Evolutionary conservation across 2,329 filamentous ascomycete species (phyloP), one percentile per base, ranked within the genome.

Genomic region (Scedosporium boydii): DNA sequence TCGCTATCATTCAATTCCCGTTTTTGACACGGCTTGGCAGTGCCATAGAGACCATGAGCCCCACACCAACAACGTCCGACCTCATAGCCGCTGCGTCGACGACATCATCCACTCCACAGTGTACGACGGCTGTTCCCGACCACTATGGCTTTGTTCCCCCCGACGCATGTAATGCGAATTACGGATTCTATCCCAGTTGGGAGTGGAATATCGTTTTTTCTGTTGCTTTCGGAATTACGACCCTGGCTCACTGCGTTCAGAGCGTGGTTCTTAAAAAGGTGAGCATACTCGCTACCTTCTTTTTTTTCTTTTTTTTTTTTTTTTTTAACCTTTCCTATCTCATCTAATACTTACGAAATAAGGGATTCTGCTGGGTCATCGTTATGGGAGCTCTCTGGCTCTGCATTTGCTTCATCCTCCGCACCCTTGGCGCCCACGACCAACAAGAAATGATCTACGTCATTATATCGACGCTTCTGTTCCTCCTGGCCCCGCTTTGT

Each of bases 381-480:
- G 65, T 70, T 58, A 72, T 72, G 71, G 70, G 68, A 9, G 65
- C 68, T 41, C 63, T 67, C 12, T 73, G 70, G 71, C 71, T 72
- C 61, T 70, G 67, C 5, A 38, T 69, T 46, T 70, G 69, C 26
- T 72, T 72, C 61, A 29, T 66, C 7, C 69, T 72, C 58, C 69
- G 70, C 12, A 63, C 69, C 1, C 46, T 69, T 6, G 71, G 70
- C 62, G 67, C 69, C n/a, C 67, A 63, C 14, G 59, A 68, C 27
- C 71, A 72, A 64, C 68, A 70, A 41, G 61, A 65, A 21, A 61
- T 56, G 16, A 55, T 23, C 23, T 66, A 66, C 27, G 59, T 66
- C 7, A 62, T 64, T 18, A 7, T 65, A n/a, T 66, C 65, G 3
- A 66, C 65, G 4, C 60, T 66, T 3, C n/a, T 66, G 18, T 62